Percentiles rank a stretch among this genome's conserved stretches.
These are phyloP conservation scores for Gastrolobium villosum DNA, from an alignment of 306 rosid species.

Conservation along the genomic window DNA sequence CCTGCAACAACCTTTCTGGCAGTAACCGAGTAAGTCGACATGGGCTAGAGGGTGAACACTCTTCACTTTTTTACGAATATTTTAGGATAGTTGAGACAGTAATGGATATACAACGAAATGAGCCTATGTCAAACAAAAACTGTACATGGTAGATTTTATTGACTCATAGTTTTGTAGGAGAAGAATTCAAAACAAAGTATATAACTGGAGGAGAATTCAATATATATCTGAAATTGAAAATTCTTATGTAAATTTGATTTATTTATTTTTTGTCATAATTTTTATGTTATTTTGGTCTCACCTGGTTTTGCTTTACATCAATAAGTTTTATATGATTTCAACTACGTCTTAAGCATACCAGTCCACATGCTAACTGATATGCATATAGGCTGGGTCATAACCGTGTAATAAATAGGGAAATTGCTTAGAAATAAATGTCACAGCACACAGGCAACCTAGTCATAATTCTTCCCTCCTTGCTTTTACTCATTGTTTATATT, in stretches of 20 bases:
- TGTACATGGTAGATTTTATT: background rate
- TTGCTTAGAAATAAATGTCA: background rate
- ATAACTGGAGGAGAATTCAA: slow-evolving; percentile 67
- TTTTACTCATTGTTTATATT: too few species aligned
- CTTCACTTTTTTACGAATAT: slow-evolving; percentile 71
- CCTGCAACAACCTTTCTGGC: slow-evolving; percentile 82
- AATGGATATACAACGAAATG: slow-evolving; percentile 15
- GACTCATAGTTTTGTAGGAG: background rate
- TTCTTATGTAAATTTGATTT: background rate
- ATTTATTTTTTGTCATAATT: background rate
- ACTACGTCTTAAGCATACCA: too few species aligned
- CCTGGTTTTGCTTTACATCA: slow-evolving; percentile 33
- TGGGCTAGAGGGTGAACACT: slow-evolving; percentile 65
- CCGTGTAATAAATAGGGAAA: too few species aligned
- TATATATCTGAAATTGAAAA: slow-evolving; percentile 15
- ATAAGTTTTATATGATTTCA: too few species aligned
- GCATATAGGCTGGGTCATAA: background rate
- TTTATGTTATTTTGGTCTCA: background rate
- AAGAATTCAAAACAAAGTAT: background rate
- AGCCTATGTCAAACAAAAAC: background rate
- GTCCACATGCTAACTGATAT: background rate
- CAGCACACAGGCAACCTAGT: background rate
- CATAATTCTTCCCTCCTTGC: background rate
- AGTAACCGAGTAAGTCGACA: slow-evolving; percentile 73
- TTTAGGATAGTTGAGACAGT: slow-evolving; percentile 41